A percentile compares a stretch with the other conserved stretches of the same genome.
phyloP scores from a whole-genome alignment of 139 green algal species.

The Chlorella sp. region DNA sequence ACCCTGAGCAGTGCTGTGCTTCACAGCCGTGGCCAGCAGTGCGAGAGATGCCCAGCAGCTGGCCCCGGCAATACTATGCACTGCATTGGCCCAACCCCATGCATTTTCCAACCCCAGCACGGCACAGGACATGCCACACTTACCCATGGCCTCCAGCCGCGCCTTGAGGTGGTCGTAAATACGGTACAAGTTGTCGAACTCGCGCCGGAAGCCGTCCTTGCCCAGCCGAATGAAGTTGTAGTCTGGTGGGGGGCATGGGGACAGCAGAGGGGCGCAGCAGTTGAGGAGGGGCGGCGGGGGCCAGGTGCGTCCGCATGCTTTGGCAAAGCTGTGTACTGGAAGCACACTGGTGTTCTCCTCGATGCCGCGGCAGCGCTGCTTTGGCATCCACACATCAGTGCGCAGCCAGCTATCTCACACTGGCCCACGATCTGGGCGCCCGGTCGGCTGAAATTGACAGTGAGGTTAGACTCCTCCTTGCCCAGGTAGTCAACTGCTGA shows the following conservation, averaged over 20 bases:
- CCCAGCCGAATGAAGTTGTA: conserved; percentile 71
- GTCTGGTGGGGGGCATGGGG: conserved; percentile 45
- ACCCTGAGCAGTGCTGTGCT: too few relatives aligned
- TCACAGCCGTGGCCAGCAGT: too few relatives aligned
- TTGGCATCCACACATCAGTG: background rate
- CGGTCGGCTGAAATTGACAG: conserved; percentile 76
- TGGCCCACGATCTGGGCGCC: conserved; percentile 56
- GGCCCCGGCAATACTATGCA: too few relatives aligned
- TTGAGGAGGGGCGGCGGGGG: too few relatives aligned
- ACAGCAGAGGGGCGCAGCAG: too few relatives aligned
- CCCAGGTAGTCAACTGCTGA: conserved; percentile 42
- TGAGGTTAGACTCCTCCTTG: conserved; percentile 69
- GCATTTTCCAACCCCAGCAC: too few relatives aligned
- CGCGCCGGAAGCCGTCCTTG: conserved; percentile 58
- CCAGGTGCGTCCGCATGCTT: too few relatives aligned
- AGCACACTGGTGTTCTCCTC: too few relatives aligned
- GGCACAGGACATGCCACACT: background rate
- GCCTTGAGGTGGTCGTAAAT: conserved; percentile 34
- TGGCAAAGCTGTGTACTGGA: too few relatives aligned
- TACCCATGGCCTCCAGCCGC: conserved; percentile 32
- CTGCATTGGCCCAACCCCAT: too few relatives aligned
- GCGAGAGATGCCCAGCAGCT: too few relatives aligned
- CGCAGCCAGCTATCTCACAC: background rate
- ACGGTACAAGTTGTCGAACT: conserved; percentile 59
- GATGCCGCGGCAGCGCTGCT: too few relatives aligned